Base-by-base conservation (phyloP, 2,329 filamentous ascomycete genomes). In the Ophiostoma australiae region DNA sequence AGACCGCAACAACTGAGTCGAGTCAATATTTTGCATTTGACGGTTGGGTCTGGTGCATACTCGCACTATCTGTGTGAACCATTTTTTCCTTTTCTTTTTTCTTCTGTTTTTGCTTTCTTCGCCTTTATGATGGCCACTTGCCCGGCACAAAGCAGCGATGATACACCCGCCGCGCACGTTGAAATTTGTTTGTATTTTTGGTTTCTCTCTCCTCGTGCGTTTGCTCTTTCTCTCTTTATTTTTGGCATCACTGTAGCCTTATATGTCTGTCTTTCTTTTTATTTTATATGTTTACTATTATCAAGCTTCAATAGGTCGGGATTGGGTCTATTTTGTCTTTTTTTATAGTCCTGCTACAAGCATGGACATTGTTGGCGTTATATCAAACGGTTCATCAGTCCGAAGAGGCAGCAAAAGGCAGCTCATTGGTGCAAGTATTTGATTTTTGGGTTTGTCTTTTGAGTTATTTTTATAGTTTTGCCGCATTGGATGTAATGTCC, bases 1-100 rank as follows among this genome's bases (percentile, higher is more conserved):
- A 23, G 82, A 84, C 73, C 79, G 78, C 69, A 80, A 79, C 74
- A 76, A 74, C 68, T 78, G n/a, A 73, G 68, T 10, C 13, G 13
- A 15, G 39, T 41, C 33, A n/a, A 4, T 27, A 20, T 31, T 13
- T 39, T 17, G 17, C 8, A 23, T 2, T 66, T 13, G 63, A 39
- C 27, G 27, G 13, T 20, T 33, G 27, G 20, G 58, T 63, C 58
- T 13, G 58, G 3, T 63, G 23, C n/a, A 63, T 20, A 4, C 6
- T 31, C 10, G 58, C 58, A 33, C 33, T 27, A 35, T 33, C 10
- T 63, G 58, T 63, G 35, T 27, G 15, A 63, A 23, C 23, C 15
- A n/a, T 65, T 11, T 39, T 23, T 23, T 23, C 41, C 3, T 2
- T 65, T 31, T 3, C 1, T 41, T 13, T 15, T 13, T 33, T 8